Conservation (phyloP, 2,329 filamentous ascomycete genomes). For the Pseudogymnoascus sp. region DNA sequence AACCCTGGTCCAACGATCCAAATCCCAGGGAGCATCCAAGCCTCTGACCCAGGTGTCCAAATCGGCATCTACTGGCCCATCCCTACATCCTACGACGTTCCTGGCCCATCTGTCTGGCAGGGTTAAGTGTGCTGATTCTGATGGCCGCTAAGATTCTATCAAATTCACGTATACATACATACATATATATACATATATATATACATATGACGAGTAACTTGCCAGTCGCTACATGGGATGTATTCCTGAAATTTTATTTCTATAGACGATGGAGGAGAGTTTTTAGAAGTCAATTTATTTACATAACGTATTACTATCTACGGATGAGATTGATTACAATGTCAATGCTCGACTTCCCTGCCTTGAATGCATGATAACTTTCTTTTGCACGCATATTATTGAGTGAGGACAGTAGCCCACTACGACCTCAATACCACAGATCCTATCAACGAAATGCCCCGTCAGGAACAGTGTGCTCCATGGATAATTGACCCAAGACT, state of each 20-base stretch:
- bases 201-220: too few relatives aligned
- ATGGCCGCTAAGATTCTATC: not conserved
- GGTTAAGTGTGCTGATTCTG: not conserved
- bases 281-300: not conserved
- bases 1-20: constrained; percentile 19
- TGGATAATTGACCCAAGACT: too few relatives aligned
- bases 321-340: not conserved
- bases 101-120: constrained; percentile 30
- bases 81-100: constrained; percentile 30
- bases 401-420: too few relatives aligned
- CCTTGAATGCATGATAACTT: too few relatives aligned
- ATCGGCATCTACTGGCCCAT: constrained; percentile 12
- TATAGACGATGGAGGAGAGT: not conserved
- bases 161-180: too few relatives aligned
- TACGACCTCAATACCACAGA: too few relatives aligned
- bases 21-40: constrained; percentile 22
- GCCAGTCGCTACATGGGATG: too few relatives aligned
- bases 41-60: constrained; percentile 21
- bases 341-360: too few relatives aligned
- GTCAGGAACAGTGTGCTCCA: too few relatives aligned
- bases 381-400: too few relatives aligned
- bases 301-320: not conserved
- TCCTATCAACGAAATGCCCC: too few relatives aligned
- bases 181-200: too few relatives aligned
- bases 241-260: not conserved